phyloP scores from a whole-genome alignment of 2,329 filamentous ascomycete genomes.

The Xylaria multiplex region DNA sequence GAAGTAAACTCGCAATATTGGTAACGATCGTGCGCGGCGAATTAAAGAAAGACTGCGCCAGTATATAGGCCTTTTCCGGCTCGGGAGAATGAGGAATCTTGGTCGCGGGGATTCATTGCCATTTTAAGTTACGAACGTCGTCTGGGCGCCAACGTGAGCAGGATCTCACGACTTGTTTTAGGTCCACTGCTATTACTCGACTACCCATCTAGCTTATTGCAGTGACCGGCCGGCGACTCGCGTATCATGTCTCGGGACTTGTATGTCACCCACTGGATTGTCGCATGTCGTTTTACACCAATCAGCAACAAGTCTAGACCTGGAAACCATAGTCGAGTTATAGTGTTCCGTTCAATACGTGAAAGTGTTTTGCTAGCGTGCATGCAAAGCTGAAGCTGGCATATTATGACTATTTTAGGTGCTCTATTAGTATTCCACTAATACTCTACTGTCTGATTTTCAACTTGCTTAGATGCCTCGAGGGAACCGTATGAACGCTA shows the following conservation, averaged over 20 bases:
- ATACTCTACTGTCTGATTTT: not conserved
- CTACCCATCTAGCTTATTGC: not conserved
- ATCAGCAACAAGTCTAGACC: slow-evolving; percentile 8
- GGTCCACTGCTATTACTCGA: slow-evolving; percentile 3
- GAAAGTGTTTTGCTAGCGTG: not conserved
- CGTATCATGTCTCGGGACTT: slow-evolving; percentile 8
- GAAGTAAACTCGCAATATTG: not conserved
- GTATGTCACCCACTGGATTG: slow-evolving; percentile 2
- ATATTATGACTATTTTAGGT: not conserved
- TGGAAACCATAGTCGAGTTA: not conserved
- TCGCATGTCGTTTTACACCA: not conserved
- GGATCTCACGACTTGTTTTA: not conserved
- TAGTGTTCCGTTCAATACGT: not conserved
- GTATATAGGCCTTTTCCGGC: not conserved
- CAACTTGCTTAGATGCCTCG: not conserved
- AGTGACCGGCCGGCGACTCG: slow-evolving; percentile 23
- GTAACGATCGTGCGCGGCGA: not conserved
- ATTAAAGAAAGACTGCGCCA: not conserved
- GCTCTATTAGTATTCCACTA: not conserved
- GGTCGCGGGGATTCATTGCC: not conserved
- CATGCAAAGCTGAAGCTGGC: not conserved
- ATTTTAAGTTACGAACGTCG: not conserved
- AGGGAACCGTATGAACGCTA: not conserved
- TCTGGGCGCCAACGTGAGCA: not conserved
- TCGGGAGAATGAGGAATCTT: not conserved